Conservation (phyloP, 257 asterid genomes). For the Plectranthus barbatus region DNA sequence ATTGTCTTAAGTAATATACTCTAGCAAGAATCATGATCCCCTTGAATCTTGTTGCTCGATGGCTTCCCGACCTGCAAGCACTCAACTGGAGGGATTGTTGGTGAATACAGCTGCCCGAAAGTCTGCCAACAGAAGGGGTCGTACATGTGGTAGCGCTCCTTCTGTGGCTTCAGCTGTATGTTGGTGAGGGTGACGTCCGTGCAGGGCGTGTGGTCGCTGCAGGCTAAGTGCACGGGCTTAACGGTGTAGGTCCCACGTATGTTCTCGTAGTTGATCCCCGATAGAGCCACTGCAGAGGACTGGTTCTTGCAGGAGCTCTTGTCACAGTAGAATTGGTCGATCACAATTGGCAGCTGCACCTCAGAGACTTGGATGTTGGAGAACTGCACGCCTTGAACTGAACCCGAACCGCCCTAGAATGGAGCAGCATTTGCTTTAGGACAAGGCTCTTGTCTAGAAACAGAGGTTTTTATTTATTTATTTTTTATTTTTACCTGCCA, state of each 20-base stretch:
- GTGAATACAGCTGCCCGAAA: constrained; percentile 65
- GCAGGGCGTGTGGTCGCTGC: constrained; percentile 79
- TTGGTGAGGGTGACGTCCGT: constrained; percentile 56
- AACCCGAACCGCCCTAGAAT: constrained; percentile 82
- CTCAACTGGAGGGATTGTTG: constrained; percentile 63
- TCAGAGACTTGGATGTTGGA: constrained; percentile 73
- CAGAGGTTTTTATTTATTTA: no score
- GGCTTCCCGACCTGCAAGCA: constrained; percentile 77
- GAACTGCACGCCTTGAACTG: constrained; percentile 58
- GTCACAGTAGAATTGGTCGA: constrained; percentile 92
- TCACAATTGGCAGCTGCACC: constrained; percentile 79
- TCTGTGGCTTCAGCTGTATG: constrained; percentile 57
- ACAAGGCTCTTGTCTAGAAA: not conserved
- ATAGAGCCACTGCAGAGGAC: constrained; percentile 71
- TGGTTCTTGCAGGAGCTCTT: constrained; percentile 64
- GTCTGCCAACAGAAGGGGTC: constrained; percentile 91
- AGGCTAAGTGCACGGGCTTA: constrained; percentile 83
- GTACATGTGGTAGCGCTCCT: constrained; percentile 59
- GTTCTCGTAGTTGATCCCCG: constrained; percentile 64
- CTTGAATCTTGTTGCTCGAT: constrained; percentile 53
- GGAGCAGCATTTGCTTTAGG: not conserved
- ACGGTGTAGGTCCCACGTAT: constrained; percentile 85
- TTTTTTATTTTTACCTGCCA: constrained; percentile 55
- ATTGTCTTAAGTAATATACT: not conserved
- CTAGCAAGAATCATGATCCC: constrained; percentile 62